These are phyloP conservation scores for Naganishia kalamii DNA, from an alignment of 768 basidiomycete species.

Conservation along the genomic window DNA sequence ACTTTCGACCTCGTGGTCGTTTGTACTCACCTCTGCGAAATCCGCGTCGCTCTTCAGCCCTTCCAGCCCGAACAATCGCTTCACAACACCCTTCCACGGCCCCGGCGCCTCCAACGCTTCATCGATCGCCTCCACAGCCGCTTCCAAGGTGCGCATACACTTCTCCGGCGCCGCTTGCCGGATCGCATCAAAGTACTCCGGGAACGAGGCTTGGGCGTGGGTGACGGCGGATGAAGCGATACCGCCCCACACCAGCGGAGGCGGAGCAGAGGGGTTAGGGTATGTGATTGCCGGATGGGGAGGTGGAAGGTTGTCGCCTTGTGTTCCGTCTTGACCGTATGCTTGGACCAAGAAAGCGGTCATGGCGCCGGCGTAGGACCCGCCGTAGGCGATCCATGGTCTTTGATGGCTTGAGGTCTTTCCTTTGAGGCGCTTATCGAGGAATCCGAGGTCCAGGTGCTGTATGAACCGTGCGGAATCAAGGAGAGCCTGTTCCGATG, in stretches of 20 bases:
- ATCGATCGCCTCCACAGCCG: constrained; percentile 33
- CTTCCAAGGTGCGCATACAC: constrained; percentile 32
- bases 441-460: constrained; percentile 58
- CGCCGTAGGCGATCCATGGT: constrained; percentile 65
- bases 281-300: constrained; percentile 11
- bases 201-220: constrained; percentile 71
- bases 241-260: constrained; percentile 74
- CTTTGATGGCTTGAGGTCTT: constrained; percentile 1
- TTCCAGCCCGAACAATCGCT: constrained; percentile 67
- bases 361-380: constrained; percentile 87
- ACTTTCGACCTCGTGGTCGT: too few relatives aligned
- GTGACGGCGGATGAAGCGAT: constrained; percentile 74
- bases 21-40: constrained; percentile 46
- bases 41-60: constrained; percentile 55
- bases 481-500: constrained; percentile 78
- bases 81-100: constrained; percentile 54
- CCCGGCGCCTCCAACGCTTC: constrained; percentile 32
- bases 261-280: background rate
- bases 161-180: constrained; percentile 59
- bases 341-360: constrained; percentile 72
- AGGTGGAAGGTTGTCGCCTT: background rate
- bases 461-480: constrained; percentile 87
- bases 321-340: background rate
- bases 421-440: constrained; percentile 7
- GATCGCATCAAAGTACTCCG: constrained; percentile 78